phyloP scores from a whole-genome alignment of 192 early-diverging fungal species.

The Fimicolochytrium jonesii region DNA sequence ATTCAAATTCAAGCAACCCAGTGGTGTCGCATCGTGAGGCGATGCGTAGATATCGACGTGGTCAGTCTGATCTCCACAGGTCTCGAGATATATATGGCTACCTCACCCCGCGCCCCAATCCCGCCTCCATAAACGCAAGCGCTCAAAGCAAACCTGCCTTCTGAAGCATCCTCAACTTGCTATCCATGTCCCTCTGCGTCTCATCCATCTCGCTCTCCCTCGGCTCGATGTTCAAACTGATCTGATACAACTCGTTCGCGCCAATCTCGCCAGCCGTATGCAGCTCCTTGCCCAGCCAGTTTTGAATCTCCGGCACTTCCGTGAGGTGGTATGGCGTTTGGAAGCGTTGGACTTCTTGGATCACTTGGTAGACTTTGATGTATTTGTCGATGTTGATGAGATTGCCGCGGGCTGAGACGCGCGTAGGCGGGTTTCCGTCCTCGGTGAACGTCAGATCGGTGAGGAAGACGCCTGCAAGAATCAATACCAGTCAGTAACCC shows the following conservation, averaged over 20 bases:
- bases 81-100: too few relatives aligned
- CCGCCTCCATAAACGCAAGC: too few relatives aligned
- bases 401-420: slow-evolving; percentile 18
- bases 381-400: slow-evolving; percentile 85
- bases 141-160: slow-evolving; percentile 37
- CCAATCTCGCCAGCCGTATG: slow-evolving; percentile 4
- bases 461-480: slow-evolving; percentile 31
- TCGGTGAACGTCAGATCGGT: slow-evolving; percentile 50
- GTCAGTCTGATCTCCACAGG: too few relatives aligned
- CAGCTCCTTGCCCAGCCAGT: slow-evolving; percentile 23
- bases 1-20: too few relatives aligned
- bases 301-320: slow-evolving; percentile 35
- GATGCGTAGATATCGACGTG: too few relatives aligned
- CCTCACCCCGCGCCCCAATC: too few relatives aligned
- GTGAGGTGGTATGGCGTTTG: slow-evolving; percentile 60
- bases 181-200: slow-evolving; percentile 27
- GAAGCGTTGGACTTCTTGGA: slow-evolving; percentile 71
- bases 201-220: slow-evolving; percentile 33
- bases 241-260: slow-evolving; percentile 33
- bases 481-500: neutral
- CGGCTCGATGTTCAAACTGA: slow-evolving; percentile 32
- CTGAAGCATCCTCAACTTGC: slow-evolving; percentile 38
- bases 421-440: slow-evolving; percentile 50
- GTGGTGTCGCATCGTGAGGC: too few relatives aligned
- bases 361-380: slow-evolving; percentile 53